Percentiles rank a stretch among this genome's conserved stretches.
These are phyloP conservation scores for Ophiostoma novo-ulmi DNA, from an alignment of 2,329 filamentous ascomycete species.

Conservation along the genomic window DNA sequence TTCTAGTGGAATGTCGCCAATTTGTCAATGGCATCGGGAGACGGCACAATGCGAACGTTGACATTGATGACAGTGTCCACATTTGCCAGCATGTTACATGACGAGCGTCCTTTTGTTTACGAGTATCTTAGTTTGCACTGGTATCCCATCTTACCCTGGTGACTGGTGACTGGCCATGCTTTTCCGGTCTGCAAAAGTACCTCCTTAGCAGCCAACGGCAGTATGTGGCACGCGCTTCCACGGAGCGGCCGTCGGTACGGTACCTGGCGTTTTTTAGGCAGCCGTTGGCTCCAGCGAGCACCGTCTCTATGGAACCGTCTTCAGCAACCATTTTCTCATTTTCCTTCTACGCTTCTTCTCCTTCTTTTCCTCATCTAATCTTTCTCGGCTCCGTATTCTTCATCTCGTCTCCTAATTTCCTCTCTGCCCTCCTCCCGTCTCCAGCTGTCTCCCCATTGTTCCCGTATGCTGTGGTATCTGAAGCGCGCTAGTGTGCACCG, in stretches of 20 bases:
- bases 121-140: neutral
- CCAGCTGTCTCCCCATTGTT: neutral
- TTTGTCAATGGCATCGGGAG: neutral
- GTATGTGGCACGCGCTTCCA: neutral
- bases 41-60: neutral
- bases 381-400: neutral
- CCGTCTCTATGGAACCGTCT: neutral
- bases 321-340: neutral
- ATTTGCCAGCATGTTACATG: neutral
- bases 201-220: neutral
- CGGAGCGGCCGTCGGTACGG: neutral
- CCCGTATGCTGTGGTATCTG: constrained; percentile 3
- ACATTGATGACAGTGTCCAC: neutral
- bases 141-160: neutral
- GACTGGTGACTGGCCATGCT: neutral
- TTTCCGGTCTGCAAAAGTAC: neutral
- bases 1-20: neutral
- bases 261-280: neutral
- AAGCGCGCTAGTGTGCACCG: constrained; percentile 13
- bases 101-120: constrained; percentile 4
- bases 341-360: neutral
- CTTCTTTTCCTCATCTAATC: neutral
- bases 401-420: neutral
- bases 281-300: neutral
- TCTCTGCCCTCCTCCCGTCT: neutral